Conservation (phyloP, 2,329 filamentous ascomycete genomes). For the Magnaporthiopsis poae region DNA sequence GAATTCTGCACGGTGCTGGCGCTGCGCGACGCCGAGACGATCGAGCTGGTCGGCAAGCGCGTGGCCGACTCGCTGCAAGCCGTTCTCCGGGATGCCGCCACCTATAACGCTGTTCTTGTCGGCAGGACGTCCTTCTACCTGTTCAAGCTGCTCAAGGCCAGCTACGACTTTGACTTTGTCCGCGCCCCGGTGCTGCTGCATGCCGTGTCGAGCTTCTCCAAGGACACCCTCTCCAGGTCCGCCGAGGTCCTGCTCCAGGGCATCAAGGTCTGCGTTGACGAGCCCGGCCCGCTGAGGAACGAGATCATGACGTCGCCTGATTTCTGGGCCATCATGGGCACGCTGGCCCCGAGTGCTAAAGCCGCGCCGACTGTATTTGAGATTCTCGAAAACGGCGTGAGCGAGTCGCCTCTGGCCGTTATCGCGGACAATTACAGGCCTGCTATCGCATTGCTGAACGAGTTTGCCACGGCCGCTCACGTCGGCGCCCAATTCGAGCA, state of each 20-base stretch:
- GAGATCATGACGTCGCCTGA: slow-evolving; percentile 95
- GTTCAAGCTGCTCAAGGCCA: slow-evolving; percentile 67
- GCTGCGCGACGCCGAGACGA: slow-evolving; percentile 62
- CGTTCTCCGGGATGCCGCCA: slow-evolving; percentile 67
- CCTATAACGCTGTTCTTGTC: slow-evolving; percentile 73
- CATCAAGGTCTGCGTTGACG: slow-evolving; percentile 67
- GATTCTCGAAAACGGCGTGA: slow-evolving; percentile 70
- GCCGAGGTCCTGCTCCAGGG: slow-evolving; percentile 69
- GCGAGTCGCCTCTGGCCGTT: slow-evolving; percentile 67
- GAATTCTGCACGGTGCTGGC: slow-evolving; percentile 80
- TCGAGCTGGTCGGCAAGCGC: slow-evolving; percentile 63
- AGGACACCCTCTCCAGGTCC: slow-evolving; percentile 65
- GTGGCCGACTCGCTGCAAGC: slow-evolving; percentile 73
- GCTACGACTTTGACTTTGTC: slow-evolving; percentile 85
- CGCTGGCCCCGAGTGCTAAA: slow-evolving; percentile 58
- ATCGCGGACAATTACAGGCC: slow-evolving; percentile 94
- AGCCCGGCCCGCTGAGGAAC: slow-evolving; percentile 67
- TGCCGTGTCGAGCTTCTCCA: slow-evolving; percentile 76
- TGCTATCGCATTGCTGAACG: slow-evolving; percentile 71
- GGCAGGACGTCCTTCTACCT: slow-evolving; percentile 81
- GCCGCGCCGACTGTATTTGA: slow-evolving; percentile 73
- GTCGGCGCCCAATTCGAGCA: slow-evolving; percentile 63
- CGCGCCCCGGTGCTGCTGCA: slow-evolving; percentile 86
- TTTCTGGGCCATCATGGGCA: slow-evolving; percentile 85
- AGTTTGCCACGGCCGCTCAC: slow-evolving; percentile 77